Evolutionary conservation across 1,139 yeast species (phyloP).

Genomic region (Geotrichum reessii): DNA sequence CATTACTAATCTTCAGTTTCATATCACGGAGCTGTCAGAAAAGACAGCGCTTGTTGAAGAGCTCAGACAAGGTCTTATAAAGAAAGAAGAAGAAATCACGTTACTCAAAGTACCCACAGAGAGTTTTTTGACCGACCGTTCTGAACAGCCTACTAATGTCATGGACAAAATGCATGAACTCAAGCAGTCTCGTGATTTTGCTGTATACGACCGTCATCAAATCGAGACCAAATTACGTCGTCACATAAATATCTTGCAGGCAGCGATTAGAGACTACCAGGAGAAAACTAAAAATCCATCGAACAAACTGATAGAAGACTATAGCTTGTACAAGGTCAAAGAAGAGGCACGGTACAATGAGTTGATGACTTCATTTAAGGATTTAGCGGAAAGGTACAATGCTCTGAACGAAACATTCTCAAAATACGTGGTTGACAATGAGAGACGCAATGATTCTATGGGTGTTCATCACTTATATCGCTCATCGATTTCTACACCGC

Average conservation of each 20-base stretch:
- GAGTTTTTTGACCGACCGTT: slow-evolving; percentile 4
- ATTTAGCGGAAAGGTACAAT: slow-evolving; percentile 23
- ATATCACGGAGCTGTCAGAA: slow-evolving; percentile 22
- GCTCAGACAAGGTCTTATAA: slow-evolving; percentile 24
- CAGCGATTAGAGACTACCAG: slow-evolving; percentile 20
- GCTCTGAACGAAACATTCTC: slow-evolving; percentile 23
- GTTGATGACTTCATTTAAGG: slow-evolving; percentile 26
- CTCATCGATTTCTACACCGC: not conserved
- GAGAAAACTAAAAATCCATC: slow-evolving; percentile 17
- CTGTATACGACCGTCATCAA: slow-evolving; percentile 20
- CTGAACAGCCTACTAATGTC: slow-evolving; percentile 4
- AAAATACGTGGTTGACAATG: slow-evolving; percentile 1
- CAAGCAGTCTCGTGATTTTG: slow-evolving; percentile 14
- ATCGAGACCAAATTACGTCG: slow-evolving; percentile 16
- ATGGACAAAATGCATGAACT: slow-evolving; percentile 8
- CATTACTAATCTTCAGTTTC: slow-evolving; percentile 26
- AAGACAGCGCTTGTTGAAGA: slow-evolving; percentile 19
- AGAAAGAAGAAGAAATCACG: slow-evolving; percentile 24
- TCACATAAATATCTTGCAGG: slow-evolving; percentile 22
- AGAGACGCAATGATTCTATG: not conserved
- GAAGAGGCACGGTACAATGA: slow-evolving; percentile 25
- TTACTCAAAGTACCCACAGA: slow-evolving; percentile 14
- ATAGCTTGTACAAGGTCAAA: slow-evolving; percentile 21
- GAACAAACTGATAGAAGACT: slow-evolving; percentile 18
- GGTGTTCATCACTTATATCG: not conserved